Conservation (phyloP, 1,284 basidiomycete species). For the Lentinus polychrous region DNA sequence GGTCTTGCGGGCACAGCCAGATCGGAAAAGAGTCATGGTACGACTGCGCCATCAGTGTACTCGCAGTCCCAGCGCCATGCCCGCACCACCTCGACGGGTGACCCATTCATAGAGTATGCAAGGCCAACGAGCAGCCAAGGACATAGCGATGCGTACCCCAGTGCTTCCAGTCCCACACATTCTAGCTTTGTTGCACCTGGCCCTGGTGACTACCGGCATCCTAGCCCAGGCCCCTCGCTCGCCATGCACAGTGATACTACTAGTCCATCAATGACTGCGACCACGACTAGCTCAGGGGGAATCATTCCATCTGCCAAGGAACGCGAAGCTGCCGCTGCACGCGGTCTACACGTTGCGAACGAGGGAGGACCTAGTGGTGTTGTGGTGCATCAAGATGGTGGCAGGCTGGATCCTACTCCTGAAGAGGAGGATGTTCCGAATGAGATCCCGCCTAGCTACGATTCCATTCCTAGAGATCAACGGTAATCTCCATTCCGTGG, state of each 20-base stretch:
- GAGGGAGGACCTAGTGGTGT: conserved; percentile 11
- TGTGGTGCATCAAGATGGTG: conserved; percentile 25
- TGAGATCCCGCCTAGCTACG: conserved; percentile 30
- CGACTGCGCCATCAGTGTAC: conserved; percentile 17
- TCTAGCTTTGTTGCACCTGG: conserved; percentile 8
- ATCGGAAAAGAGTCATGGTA: neutral
- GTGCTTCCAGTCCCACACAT: conserved; percentile 14
- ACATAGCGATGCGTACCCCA: neutral
- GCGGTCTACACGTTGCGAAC: conserved; percentile 18
- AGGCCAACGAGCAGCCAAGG: conserved; percentile 15
- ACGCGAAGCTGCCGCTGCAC: conserved; percentile 22
- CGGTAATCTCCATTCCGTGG: neutral
- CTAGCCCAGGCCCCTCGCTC: conserved; percentile 18
- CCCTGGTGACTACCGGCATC: neutral
- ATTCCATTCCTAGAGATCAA: conserved; percentile 23
- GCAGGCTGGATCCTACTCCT: conserved; percentile 18
- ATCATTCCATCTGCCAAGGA: conserved; percentile 26
- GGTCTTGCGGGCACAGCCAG: conserved; percentile 8
- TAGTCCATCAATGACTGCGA: conserved; percentile 7
- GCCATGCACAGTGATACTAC: conserved; percentile 13
- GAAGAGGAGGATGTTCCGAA: conserved; percentile 16
- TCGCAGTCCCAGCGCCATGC: conserved; percentile 11
- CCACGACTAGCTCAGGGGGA: conserved; percentile 2
- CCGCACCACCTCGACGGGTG: neutral
- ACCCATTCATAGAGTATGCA: conserved; percentile 13